Percentiles rank a stretch among this genome's conserved stretches.
These are phyloP conservation scores for Agaricus blazei DNA, from an alignment of 768 basidiomycete species.

Conservation along the genomic window DNA sequence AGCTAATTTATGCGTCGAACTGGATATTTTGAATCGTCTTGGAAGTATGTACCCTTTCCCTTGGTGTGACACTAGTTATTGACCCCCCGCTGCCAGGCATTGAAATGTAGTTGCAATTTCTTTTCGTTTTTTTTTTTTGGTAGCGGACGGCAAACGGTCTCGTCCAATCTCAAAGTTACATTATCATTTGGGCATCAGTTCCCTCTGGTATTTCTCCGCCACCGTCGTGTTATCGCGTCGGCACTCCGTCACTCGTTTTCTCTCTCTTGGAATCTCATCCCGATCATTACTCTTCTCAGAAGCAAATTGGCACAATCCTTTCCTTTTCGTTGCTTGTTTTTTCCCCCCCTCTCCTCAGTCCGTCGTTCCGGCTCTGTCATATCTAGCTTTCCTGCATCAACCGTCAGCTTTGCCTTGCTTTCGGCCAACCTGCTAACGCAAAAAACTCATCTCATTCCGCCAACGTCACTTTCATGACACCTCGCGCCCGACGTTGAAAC, in stretches of 20 bases:
- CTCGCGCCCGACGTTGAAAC: too few relatives aligned
- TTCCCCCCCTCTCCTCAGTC: too few relatives aligned
- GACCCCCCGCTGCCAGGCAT: background rate
- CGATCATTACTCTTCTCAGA: background rate
- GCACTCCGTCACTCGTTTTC: background rate
- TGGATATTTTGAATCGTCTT: constrained; percentile 8
- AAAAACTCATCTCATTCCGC: too few relatives aligned
- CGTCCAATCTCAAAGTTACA: constrained; percentile 2
- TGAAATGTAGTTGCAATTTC: constrained; percentile 3
- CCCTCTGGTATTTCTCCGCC: background rate
- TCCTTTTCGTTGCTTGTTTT: too few relatives aligned
- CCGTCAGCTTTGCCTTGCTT: too few relatives aligned
- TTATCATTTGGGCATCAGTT: background rate
- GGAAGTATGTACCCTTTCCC: background rate
- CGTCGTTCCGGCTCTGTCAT: too few relatives aligned
- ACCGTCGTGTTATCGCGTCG: too few relatives aligned
- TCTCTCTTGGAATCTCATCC: background rate
- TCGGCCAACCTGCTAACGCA: too few relatives aligned
- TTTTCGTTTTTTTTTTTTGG: constrained; percentile 5
- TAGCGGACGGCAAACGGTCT: background rate
- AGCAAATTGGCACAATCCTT: too few relatives aligned
- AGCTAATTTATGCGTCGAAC: background rate
- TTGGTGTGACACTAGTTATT: background rate
- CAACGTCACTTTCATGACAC: too few relatives aligned
- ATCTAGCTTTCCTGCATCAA: too few relatives aligned